Base-by-base conservation (phyloP, 116 monocot species). In the Trichopus zeylanicus region DNA sequence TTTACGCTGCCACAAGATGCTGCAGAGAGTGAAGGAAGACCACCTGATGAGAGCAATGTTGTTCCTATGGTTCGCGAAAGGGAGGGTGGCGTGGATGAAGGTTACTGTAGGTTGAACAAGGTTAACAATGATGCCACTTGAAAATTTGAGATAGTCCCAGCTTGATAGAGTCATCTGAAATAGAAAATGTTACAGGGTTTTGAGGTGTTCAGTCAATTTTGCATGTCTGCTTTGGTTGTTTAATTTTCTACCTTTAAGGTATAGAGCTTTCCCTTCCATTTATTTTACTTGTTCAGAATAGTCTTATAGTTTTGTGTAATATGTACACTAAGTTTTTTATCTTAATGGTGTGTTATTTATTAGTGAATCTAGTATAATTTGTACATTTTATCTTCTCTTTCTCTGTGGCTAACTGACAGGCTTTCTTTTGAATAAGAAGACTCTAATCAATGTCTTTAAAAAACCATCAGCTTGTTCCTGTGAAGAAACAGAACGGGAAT, bases 61-160 rank as follows among this genome's bases (percentile, higher is more conserved):
- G 62, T 57, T 32, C 52, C 69, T 9, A 49, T 23, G 0, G 37
- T 61, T 29, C 59, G 24, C 9, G 75, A 68, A 21, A 60, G 18
- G 49, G 76, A 73, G 18, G 49, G 60, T 23, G 65, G 64, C 27
- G 42, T 42, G 7, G 79, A 78, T 8, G 82, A 87, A 53, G 72
- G 35, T 28, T 37, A 35, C 26, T 67, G 60, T 6, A 62, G 46
- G 11, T 46, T 66, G 0, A 69, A 78, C 33, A 59, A 63, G 42
- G 65, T 46, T 55, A 53, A 46, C 10, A 65, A 20, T 55, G 71
- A 77, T 52, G 63, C 68, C 46, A 47, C 62, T 58, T 70, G 62
- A 70, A 42, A 10, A 21, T 57, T 15, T 21, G 4, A 46, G 63
- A 1, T 42, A 16, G 42, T 42, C 12, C 3, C 13, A 42, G 13